Conservation (phyloP, 2,329 filamentous ascomycete species). For the Calonectria hongkongensis region DNA sequence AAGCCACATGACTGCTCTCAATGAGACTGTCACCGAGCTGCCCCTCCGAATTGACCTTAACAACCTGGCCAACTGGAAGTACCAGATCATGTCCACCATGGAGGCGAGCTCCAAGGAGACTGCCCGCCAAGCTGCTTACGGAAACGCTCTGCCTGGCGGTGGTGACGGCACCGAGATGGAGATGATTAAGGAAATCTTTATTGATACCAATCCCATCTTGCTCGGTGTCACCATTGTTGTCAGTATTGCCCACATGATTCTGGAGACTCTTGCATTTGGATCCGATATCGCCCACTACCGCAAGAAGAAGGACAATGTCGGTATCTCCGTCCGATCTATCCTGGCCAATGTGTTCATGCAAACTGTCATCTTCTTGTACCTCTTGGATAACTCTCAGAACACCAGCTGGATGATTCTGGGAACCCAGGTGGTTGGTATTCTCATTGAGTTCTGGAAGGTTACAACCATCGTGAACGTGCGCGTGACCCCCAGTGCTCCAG, state of each 20-base stretch:
- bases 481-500: constrained; percentile 80
- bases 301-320: constrained; percentile 99
- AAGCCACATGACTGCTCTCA: constrained; percentile 92
- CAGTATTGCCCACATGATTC: constrained; percentile 92
- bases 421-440: constrained; percentile 87
- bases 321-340: constrained; percentile 96
- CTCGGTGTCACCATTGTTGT: constrained; percentile 89
- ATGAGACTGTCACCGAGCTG: constrained; percentile 88
- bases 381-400: constrained; percentile 97
- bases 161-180: constrained; percentile 96
- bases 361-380: constrained; percentile 93
- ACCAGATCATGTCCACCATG: constrained; percentile 87
- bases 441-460: constrained; percentile 90
- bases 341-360: constrained; percentile 99
- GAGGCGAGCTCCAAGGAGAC: constrained; percentile 92
- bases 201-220: constrained; percentile 95
- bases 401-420: constrained; percentile 99
- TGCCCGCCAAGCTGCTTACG: constrained; percentile 84
- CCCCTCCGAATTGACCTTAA: constrained; percentile 89
- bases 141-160: constrained; percentile 81
- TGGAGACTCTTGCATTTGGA: constrained; percentile 97
- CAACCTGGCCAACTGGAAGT: constrained; percentile 92
- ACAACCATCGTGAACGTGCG: constrained; percentile 96
- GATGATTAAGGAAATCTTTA: constrained; percentile 95
- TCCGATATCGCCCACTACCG: constrained; percentile 98